These are phyloP conservation scores for Aquilaria sinensis DNA, from an alignment of 345 rosid species.

Conservation along the genomic window DNA sequence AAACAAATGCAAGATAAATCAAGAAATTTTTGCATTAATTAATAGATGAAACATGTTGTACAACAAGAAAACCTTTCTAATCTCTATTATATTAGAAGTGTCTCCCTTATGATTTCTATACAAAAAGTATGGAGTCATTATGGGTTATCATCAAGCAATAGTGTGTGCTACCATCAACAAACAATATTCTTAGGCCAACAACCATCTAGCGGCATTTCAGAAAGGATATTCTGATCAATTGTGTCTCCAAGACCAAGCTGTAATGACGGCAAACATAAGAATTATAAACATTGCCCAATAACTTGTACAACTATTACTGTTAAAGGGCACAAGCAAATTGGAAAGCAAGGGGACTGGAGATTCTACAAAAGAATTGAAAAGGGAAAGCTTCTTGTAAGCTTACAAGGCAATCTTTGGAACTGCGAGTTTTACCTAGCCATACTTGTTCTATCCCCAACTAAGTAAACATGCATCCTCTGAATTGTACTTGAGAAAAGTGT, in stretches of 20 bases:
- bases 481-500: slow-evolving; percentile 7
- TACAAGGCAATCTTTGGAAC: neutral
- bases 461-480: slow-evolving; percentile 56
- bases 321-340: neutral
- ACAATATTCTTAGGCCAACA: slow-evolving; percentile 42
- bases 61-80: too few species aligned
- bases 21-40: too few species aligned
- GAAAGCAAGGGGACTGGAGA: neutral
- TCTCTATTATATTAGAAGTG: slow-evolving; percentile 28
- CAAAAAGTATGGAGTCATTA: slow-evolving; percentile 6
- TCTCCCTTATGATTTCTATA: neutral
- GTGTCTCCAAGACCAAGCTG: slow-evolving; percentile 82
- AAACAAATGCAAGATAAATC: too few species aligned
- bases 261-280: neutral
- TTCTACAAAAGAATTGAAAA: neutral
- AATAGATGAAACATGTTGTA: too few species aligned
- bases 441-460: slow-evolving; percentile 95
- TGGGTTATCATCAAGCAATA: slow-evolving; percentile 35
- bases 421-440: slow-evolving; percentile 53
- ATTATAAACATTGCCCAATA: neutral
- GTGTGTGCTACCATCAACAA: slow-evolving; percentile 92
- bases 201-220: slow-evolving; percentile 35
- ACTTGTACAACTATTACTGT: neutral
- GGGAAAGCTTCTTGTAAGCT: neutral
- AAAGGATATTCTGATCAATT: slow-evolving; percentile 59